Evolutionary conservation across 139 green algal species (phyloP), one percentile per base, ranked within the genome.

Genomic region (Chloropicon primus): DNA sequence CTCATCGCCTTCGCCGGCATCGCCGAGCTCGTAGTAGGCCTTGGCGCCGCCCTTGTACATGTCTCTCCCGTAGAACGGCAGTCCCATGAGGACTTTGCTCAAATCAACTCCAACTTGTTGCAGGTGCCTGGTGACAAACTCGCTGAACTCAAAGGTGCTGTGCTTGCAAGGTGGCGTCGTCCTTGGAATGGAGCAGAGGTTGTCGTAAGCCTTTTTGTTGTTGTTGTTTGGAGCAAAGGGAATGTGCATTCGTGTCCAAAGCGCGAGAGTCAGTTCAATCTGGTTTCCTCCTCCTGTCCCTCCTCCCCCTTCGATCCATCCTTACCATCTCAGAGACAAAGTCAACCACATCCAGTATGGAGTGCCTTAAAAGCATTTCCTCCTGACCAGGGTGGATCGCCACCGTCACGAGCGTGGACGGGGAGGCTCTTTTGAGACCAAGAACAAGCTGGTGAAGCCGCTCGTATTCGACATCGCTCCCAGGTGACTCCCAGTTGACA

Each of bases 301-400:
- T n/a, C n/a, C n/a, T n/a, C n/a, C n/a, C n/a, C n/a, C n/a, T n/a
- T n/a, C n/a, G n/a, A n/a, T n/a, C n/a, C n/a, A n/a, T n/a, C n/a
- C n/a, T n/a, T n/a, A n/a, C n/a, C 41, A 62, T 62, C 10, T 62
- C 17, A n/a, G 41, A 62, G 41, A 62, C 41, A 17, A 62, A 62
- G 41, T 62, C 41, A 5, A 62, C 41, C 41, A 17, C 41, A 17
- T 62, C 41, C 41, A 62, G 71, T 5, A 26, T 10, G 17, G 71
- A 72, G 23, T 23, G 22, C 24, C 71, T 2, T 2, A 22, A 2
- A 25, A 81, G 23, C 23, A 77, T 2, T 17, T 21, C 26, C 78
- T 82, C 78, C 26, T 82, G 78, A 17, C 72, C 78, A 24, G 78
- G 78, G 78, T 82, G 77, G 28, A 78, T 78, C 2, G 73, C 41